Conservation (phyloP, 2,329 filamentous ascomycete species). For the Neofusicoccum sp. region DNA sequence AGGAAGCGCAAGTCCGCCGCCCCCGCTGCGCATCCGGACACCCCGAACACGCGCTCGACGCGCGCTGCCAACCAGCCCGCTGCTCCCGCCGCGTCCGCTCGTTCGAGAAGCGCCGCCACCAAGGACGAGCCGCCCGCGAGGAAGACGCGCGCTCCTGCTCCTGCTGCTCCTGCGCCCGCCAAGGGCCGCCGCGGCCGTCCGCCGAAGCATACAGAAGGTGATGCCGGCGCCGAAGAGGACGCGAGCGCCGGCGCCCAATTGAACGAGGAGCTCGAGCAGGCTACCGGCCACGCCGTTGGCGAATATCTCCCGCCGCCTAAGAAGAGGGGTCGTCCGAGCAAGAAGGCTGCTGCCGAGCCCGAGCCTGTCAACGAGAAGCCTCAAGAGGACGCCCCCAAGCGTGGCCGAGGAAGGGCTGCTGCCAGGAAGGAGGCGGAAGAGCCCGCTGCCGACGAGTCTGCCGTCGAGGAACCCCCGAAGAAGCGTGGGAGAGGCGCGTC, state of each 20-base stretch:
- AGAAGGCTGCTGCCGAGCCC: constrained; percentile 12
- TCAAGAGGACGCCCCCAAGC: not conserved
- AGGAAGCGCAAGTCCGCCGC: constrained; percentile 23
- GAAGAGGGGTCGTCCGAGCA: constrained; percentile 12
- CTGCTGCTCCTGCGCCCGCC: not conserved
- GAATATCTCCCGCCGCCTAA: not conserved
- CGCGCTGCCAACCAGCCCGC: not conserved
- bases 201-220: not conserved
- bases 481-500: not conserved
- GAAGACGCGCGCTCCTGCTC: not conserved
- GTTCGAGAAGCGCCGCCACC: not conserved
- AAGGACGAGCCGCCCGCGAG: not conserved
- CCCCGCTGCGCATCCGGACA: not conserved
- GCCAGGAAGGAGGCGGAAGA: not conserved
- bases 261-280: constrained; percentile 12
- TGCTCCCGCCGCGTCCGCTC: not conserved
- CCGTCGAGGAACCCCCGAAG: not conserved
- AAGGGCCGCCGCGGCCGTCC: constrained; percentile 18
- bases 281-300: not conserved
- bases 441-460: not conserved
- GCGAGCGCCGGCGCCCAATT: not conserved
- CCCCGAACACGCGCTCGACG: constrained; percentile 1
- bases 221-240: not conserved
- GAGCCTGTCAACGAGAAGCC: not conserved
- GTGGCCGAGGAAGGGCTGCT: constrained; percentile 9